phyloP scores from a whole-genome alignment of 306 rosid species.

The Glycyrrhiza uralensis region DNA sequence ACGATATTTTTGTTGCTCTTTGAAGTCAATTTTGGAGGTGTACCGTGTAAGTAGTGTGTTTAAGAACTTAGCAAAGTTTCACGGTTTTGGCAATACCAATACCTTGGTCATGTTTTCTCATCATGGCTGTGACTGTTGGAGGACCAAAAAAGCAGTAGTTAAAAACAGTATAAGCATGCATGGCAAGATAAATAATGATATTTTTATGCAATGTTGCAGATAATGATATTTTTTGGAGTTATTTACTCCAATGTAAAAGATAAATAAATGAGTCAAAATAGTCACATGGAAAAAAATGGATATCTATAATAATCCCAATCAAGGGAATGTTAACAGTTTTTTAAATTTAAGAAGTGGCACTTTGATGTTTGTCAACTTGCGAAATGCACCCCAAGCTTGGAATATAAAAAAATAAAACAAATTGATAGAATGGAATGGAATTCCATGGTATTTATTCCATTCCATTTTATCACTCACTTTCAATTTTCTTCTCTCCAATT shows the following conservation, averaged over 20 bases:
- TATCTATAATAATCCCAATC: slow-evolving; percentile 98
- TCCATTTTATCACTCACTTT: too few species aligned
- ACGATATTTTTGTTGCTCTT: slow-evolving; percentile 1
- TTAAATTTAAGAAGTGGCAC: too few species aligned
- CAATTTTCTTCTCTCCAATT: too few species aligned
- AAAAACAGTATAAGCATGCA: not conserved
- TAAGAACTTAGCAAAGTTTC: not conserved
- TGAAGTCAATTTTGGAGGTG: not conserved
- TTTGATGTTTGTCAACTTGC: too few species aligned
- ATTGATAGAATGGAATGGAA: too few species aligned
- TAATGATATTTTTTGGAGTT: not conserved
- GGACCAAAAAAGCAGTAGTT: not conserved
- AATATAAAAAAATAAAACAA: too few species aligned
- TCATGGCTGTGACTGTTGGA: too few species aligned
- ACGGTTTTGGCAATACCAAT: not conserved
- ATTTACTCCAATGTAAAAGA: not conserved
- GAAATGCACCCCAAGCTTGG: too few species aligned
- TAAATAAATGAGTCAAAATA: slow-evolving; percentile 9
- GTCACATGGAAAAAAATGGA: slow-evolving; percentile 53
- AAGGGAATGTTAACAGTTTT: too few species aligned
- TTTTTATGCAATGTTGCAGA: not conserved
- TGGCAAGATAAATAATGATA: too few species aligned
- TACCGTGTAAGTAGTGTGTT: not conserved
- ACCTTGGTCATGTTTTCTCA: too few species aligned
- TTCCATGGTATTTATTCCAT: too few species aligned